These are phyloP conservation scores for Lasiodiplodia citricola DNA, from an alignment of 2,329 filamentous ascomycete genomes.

Conservation along the genomic window DNA sequence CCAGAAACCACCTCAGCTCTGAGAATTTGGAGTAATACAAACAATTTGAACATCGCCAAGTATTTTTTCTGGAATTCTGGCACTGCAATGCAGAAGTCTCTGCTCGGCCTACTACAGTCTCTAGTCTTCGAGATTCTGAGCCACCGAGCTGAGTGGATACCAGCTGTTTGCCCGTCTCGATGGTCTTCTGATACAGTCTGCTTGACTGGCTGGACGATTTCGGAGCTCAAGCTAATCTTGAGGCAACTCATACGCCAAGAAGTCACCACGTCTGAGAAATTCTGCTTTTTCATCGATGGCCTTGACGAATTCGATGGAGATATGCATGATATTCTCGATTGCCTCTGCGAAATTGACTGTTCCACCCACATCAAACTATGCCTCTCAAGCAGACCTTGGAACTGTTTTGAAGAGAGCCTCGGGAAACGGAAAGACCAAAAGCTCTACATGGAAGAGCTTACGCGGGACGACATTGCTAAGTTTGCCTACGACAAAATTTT, in stretches of 20 bases:
- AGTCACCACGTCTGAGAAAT: neutral
- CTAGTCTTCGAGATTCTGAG: neutral
- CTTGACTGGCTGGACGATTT: neutral
- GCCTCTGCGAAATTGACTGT: neutral
- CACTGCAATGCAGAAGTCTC: neutral
- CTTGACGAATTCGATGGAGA: neutral
- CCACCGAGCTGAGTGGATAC: neutral
- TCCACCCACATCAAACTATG: conserved; percentile 24
- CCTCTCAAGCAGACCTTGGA: conserved; percentile 29
- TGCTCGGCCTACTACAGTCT: neutral
- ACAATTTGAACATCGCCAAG: neutral
- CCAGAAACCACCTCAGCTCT: neutral
- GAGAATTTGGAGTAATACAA: neutral
- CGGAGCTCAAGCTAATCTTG: neutral
- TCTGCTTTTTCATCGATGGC: neutral
- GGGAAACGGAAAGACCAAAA: neutral
- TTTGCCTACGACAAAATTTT: neutral
- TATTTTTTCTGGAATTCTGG: neutral
- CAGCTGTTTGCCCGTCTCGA: neutral
- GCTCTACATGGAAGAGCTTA: neutral
- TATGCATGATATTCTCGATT: neutral
- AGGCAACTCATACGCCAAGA: neutral
- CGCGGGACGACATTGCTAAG: neutral
- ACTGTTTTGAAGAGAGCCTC: conserved; percentile 28
- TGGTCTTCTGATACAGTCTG: neutral